phyloP scores from a whole-genome alignment of 352 stramenopile species.

The Pythium myriotylum region DNA sequence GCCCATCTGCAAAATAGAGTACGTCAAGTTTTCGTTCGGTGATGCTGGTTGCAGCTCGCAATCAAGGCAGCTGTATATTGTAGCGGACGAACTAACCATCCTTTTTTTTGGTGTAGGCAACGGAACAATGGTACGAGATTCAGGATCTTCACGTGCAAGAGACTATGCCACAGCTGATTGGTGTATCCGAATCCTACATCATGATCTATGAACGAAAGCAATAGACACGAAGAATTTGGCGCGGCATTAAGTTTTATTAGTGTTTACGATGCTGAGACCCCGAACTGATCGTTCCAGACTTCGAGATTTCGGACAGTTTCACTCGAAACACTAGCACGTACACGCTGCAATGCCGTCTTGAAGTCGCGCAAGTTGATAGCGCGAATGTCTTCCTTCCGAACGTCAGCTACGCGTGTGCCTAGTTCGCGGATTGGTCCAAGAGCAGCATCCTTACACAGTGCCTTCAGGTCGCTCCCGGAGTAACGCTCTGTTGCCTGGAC shows the following conservation, averaged over 20 bases:
- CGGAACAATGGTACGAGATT: slow-evolving; percentile 98
- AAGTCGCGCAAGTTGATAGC: slow-evolving; percentile 67
- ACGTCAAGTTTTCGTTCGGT: slow-evolving; percentile 11
- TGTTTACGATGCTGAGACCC: slow-evolving; percentile 47
- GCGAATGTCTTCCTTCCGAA: slow-evolving; percentile 63
- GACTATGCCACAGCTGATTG: slow-evolving; percentile 98
- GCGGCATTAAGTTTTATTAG: neutral
- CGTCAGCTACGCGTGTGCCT: slow-evolving; percentile 55
- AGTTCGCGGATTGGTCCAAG: slow-evolving; percentile 90
- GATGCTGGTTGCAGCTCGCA: no score
- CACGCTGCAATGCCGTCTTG: slow-evolving; percentile 47
- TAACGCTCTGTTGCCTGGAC: slow-evolving; percentile 82
- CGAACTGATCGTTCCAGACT: slow-evolving; percentile 71
- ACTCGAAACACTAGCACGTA: slow-evolving; percentile 72
- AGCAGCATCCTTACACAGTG: slow-evolving; percentile 94
- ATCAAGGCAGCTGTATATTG: no score
- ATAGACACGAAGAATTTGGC: slow-evolving; percentile 33
- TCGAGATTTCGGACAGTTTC: slow-evolving; percentile 56
- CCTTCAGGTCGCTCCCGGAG: slow-evolving; percentile 89
- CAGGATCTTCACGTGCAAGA: slow-evolving; percentile 98
- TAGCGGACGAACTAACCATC: no score
- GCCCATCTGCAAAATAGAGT: slow-evolving; percentile 95
- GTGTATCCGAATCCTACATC: slow-evolving; percentile 94
- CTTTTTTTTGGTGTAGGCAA: slow-evolving; percentile 65
- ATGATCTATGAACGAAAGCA: slow-evolving; percentile 88